Evolutionary conservation across 108 stramenopile species (phyloP), one percentile per base, ranked within the genome.

Genomic region (Epithemia pelagica): DNA sequence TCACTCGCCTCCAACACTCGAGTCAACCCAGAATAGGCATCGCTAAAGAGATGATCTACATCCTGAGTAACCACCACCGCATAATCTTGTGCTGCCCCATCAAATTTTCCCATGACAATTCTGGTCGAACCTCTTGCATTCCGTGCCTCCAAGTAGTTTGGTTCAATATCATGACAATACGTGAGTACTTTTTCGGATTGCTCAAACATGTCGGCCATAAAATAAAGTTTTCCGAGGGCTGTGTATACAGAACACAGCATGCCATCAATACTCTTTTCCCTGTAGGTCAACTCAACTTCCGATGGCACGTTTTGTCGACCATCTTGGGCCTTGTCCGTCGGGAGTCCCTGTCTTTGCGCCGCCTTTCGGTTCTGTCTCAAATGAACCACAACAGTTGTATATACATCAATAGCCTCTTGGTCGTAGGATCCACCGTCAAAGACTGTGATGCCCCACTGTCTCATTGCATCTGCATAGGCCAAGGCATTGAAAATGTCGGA

Each of bases 131-230:
- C 91, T 32, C 88, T 74, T 10, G 78, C 71, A 1, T 67, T 64
- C 31, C 86, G 56, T 30, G 91, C 86, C 64, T 89, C 86, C 25
- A 89, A 61, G 58, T 88, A 92, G 0, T 61, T 20, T 3, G 82
- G 76, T 57, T 78, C 86, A 32, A 86, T 69, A 29, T 82, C 66
- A 2, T 89, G 54, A 22, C 81, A 82, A 8, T 70, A 37, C 28
- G 76, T 65, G 64, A 89, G 88, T 23, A 80, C 74, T 68, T 74
- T 64, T 19, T 78, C 87, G 0, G 88, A 82, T 59, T 66, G 76
- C 72, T 87, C 79, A 65, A 92, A 92, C 91, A 92, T 89, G 66
- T 89, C 89, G 20, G 86, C 78, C 88, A 92, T 86, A 72, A 84
- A 89, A 56, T 77, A 89, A 0, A 71, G 54, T 61, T 89, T 89